A percentile compares a stretch with the other conserved stretches of the same genome.
Evolutionary conservation across 192 early-diverging fungal species (phyloP).

Genomic region (Rhizoclosmatium sp.): DNA sequence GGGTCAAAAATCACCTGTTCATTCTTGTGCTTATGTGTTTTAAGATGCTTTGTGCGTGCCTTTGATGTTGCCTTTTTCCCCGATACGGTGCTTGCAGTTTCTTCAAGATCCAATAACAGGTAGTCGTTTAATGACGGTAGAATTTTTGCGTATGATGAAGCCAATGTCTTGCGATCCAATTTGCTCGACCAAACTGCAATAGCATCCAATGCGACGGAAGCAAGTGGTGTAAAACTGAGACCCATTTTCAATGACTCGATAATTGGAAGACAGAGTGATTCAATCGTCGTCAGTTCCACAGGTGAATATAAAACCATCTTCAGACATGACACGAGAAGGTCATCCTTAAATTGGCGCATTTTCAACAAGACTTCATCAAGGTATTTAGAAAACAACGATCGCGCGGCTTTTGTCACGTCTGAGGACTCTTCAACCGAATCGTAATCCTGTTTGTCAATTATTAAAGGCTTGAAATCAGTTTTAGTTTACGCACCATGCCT

Average conservation of each 20-base stretch:
- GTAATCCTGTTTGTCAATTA: neutral
- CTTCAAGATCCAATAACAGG: slow-evolving; percentile 58
- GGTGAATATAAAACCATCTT: slow-evolving; percentile 70
- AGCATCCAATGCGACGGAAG: slow-evolving; percentile 65
- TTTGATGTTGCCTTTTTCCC: neutral
- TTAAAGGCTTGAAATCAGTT: neutral
- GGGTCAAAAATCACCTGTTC: neutral
- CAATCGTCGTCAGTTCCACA: slow-evolving; percentile 59
- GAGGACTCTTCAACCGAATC: slow-evolving; percentile 20
- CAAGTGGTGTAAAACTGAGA: slow-evolving; percentile 68
- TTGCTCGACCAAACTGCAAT: slow-evolving; percentile 63
- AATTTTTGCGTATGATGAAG: slow-evolving; percentile 49
- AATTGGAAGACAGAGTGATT: slow-evolving; percentile 64
- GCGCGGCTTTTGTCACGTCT: slow-evolving; percentile 30
- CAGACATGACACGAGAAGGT: slow-evolving; percentile 73
- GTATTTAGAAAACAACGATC: slow-evolving; percentile 61
- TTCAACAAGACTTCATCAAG: slow-evolving; percentile 66
- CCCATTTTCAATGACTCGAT: slow-evolving; percentile 71
- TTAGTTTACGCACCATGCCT: too few species aligned
- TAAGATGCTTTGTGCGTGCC: slow-evolving; percentile 10
- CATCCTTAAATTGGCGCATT: slow-evolving; percentile 76
- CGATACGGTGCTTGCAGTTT: neutral
- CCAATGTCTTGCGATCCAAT: slow-evolving; percentile 28
- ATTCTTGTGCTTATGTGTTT: neutral
- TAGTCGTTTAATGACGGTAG: slow-evolving; percentile 74